Evolutionary conservation across 2,329 filamentous ascomycete species (phyloP).

Genomic region (Rachicladosporium sp.): DNA sequence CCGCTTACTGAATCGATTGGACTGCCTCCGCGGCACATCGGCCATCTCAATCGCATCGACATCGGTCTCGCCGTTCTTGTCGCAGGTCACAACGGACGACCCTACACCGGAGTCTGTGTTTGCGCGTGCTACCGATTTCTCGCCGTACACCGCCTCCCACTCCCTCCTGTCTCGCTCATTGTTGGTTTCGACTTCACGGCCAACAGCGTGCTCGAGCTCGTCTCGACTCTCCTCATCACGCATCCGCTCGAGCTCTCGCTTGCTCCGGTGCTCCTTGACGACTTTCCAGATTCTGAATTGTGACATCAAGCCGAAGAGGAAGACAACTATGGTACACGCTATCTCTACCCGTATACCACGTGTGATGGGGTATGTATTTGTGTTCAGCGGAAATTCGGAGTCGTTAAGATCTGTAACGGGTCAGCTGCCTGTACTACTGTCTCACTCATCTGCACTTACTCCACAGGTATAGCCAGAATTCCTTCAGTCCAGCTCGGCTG

Average conservation of each 20-base stretch:
- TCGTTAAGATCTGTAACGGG: constrained; percentile 47
- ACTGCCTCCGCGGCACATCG: constrained; percentile 30
- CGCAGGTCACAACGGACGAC: constrained; percentile 24
- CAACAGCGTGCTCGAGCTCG: constrained; percentile 57
- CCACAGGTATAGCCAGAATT: constrained; percentile 95
- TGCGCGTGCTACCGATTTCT: constrained; percentile 32
- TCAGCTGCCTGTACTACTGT: too few species aligned
- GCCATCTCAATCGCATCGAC: constrained; percentile 44
- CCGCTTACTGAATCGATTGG: background rate
- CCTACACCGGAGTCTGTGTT: constrained; percentile 41
- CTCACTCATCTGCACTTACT: constrained; percentile 8
- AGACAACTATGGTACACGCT: constrained; percentile 63
- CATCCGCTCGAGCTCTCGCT: constrained; percentile 33
- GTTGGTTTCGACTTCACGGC: constrained; percentile 51
- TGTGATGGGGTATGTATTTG: constrained; percentile 71
- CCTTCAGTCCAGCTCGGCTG: constrained; percentile 77
- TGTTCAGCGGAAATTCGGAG: constrained; percentile 64
- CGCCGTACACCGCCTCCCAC: constrained; percentile 71
- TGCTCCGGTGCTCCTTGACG: constrained; percentile 44
- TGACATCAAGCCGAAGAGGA: constrained; percentile 63
- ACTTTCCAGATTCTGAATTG: constrained; percentile 80
- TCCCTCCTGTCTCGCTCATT: constrained; percentile 49
- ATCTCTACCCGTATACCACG: constrained; percentile 77
- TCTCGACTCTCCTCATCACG: constrained; percentile 47
- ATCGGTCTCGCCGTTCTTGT: constrained; percentile 21